A percentile compares a stretch with the other conserved stretches of the same genome.
Conservation (phyloP, 148 eudicot species). For the Selenicereus undatus region DNA sequence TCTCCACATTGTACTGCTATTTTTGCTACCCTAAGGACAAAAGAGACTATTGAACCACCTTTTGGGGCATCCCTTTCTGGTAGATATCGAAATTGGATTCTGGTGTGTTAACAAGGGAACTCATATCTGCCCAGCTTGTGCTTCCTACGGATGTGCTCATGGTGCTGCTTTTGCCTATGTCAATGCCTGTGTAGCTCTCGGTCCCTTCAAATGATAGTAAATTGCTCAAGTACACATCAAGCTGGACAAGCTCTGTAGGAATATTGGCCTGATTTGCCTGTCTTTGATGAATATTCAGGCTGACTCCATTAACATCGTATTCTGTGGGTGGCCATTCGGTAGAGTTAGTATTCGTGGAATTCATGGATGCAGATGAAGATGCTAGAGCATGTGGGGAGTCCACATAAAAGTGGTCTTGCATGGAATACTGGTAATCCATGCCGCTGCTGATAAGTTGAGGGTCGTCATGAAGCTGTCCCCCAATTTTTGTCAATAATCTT, state of each 20-base stretch:
- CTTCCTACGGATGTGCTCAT: constrained; percentile 43
- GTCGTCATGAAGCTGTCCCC: constrained; percentile 26
- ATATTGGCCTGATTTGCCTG: constrained; percentile 11
- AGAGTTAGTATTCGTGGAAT: not conserved
- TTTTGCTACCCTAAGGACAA: constrained; percentile 31
- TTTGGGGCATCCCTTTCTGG: constrained; percentile 22
- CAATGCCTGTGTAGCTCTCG: constrained; percentile 33
- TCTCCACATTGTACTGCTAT: constrained; percentile 21
- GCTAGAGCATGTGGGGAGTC: constrained; percentile 19
- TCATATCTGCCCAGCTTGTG: constrained; percentile 37
- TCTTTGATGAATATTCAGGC: constrained; percentile 25
- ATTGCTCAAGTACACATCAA: constrained; percentile 26
- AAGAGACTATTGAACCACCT: constrained; percentile 16
- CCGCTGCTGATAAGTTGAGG: constrained; percentile 21
- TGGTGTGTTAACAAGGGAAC: constrained; percentile 36
- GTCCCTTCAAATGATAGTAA: constrained; percentile 25
- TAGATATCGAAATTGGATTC: constrained; percentile 31
- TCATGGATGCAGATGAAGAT: constrained; percentile 14
- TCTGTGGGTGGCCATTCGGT: constrained; percentile 24
- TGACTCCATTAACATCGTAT: constrained; percentile 7
- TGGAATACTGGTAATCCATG: constrained; percentile 19
- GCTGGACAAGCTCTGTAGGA: constrained; percentile 22
- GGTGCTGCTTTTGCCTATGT: constrained; percentile 24
- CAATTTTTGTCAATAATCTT: constrained; percentile 24
- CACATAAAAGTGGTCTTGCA: constrained; percentile 26